These are phyloP conservation scores for Alloascoidea africana DNA, from an alignment of 805 yeast species.

Conservation along the genomic window DNA sequence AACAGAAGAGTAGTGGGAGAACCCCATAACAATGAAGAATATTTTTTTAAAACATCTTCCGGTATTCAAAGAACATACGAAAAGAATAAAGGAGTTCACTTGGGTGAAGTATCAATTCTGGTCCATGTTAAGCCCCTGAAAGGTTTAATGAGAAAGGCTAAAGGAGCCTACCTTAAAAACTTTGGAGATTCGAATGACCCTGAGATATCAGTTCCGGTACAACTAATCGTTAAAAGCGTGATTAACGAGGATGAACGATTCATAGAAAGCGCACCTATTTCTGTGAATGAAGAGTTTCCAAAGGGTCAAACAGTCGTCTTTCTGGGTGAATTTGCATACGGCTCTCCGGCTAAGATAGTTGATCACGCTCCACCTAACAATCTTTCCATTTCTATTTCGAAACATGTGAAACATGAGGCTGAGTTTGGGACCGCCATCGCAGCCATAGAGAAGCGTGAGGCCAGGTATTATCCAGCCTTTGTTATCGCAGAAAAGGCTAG, in stretches of 20 bases:
- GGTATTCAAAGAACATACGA: constrained; percentile 27
- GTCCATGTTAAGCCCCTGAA: constrained; percentile 61
- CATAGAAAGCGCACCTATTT: constrained; percentile 54
- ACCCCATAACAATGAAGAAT: constrained; percentile 31
- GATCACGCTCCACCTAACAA: constrained; percentile 19
- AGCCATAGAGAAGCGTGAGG: constrained; percentile 30
- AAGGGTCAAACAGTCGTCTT: constrained; percentile 54
- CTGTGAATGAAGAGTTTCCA: constrained; percentile 77
- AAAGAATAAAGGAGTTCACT: constrained; percentile 43
- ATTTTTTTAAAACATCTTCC: constrained; percentile 16
- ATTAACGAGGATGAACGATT: constrained; percentile 61
- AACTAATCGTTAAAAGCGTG: constrained; percentile 64
- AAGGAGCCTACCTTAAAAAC: constrained; percentile 72
- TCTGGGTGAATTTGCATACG: constrained; percentile 79
- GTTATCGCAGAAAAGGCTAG: constrained; percentile 44
- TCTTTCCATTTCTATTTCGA: constrained; percentile 14
- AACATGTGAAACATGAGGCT: constrained; percentile 32
- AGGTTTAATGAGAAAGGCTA: constrained; percentile 53
- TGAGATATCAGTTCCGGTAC: constrained; percentile 55
- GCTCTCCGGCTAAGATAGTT: constrained; percentile 42
- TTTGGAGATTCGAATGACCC: constrained; percentile 26
- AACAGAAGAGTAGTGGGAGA: constrained; percentile 16
- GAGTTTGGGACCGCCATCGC: constrained; percentile 48
- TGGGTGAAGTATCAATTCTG: constrained; percentile 38
- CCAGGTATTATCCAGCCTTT: constrained; percentile 46